phyloP scores from a whole-genome alignment of 2,329 filamentous ascomycete genomes.

The Ophiosphaerella narmari region DNA sequence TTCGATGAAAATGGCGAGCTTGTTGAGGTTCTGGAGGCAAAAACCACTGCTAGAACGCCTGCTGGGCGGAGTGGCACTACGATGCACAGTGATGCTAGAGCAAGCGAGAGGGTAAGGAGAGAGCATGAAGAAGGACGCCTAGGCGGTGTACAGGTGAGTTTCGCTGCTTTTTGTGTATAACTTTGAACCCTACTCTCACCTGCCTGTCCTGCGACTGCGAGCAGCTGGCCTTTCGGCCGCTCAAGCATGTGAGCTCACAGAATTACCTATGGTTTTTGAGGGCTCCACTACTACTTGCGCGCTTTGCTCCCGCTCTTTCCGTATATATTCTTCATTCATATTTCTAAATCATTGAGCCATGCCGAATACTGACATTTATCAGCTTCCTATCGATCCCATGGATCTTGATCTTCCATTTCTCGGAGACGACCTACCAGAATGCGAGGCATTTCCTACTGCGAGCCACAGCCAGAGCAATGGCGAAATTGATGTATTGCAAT shows the following conservation, averaged over 20 bases:
- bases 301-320: not conserved
- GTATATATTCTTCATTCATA: not conserved
- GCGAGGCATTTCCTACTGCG: slow-evolving; percentile 28
- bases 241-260: slow-evolving; percentile 5
- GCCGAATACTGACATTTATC: slow-evolving; percentile 18
- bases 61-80: slow-evolving; percentile 6
- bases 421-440: slow-evolving; percentile 41
- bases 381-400: slow-evolving; percentile 32
- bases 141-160: slow-evolving; percentile 45
- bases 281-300: not conserved
- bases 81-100: slow-evolving; percentile 38
- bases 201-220: not conserved
- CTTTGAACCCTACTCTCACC: slow-evolving; percentile 1
- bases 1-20: slow-evolving; percentile 67
- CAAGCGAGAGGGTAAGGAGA: slow-evolving; percentile 47
- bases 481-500: slow-evolving; percentile 32
- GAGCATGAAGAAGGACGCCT: slow-evolving; percentile 50
- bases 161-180: slow-evolving; percentile 8
- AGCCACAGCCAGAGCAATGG: slow-evolving; percentile 11
- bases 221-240: not conserved
- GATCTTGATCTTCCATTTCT: slow-evolving; percentile 40
- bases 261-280: not conserved
- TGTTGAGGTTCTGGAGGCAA: slow-evolving; percentile 48
- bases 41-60: slow-evolving; percentile 19
- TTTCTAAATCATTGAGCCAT: not conserved